A percentile compares a stretch with the other conserved stretches of the same genome.
phyloP scores from a whole-genome alignment of 257 asterid species.

The Lycium barbarum region DNA sequence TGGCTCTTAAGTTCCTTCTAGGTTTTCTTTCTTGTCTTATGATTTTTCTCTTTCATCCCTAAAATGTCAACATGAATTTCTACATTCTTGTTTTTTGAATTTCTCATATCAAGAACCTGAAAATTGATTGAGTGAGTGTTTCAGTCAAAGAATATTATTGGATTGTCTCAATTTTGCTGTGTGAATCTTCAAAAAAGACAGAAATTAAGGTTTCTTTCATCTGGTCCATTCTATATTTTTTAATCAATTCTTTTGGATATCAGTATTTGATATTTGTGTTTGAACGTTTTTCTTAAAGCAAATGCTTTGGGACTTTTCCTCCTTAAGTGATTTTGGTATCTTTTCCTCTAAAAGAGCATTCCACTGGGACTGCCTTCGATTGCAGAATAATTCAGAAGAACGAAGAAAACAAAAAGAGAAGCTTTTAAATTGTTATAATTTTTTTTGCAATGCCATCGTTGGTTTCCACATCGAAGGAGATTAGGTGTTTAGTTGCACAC shows the following conservation, averaged over 20 bases:
- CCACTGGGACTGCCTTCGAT: too few species aligned
- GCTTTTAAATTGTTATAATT: too few species aligned
- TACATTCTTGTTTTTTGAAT: slow-evolving; percentile 18
- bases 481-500: too few species aligned
- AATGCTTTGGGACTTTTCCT: slow-evolving; percentile 56
- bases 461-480: too few species aligned
- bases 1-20: slow-evolving; percentile 38
- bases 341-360: too few species aligned
- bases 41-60: slow-evolving; percentile 16
- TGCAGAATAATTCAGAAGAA: too few species aligned
- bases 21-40: slow-evolving; percentile 27
- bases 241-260: slow-evolving; percentile 35
- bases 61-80: slow-evolving; percentile 1
- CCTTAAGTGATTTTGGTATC: slow-evolving; percentile 34
- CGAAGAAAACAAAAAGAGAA: too few species aligned
- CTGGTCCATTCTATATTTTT: slow-evolving; percentile 37
- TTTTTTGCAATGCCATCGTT: too few species aligned
- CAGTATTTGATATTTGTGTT: slow-evolving; percentile 46
- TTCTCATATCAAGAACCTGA: not conserved
- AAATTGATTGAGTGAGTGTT: slow-evolving; percentile 21
- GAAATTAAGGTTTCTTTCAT: slow-evolving; percentile 62
- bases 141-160: slow-evolving; percentile 1
- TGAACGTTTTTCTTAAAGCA: slow-evolving; percentile 55
- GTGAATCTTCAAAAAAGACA: slow-evolving; percentile 38
- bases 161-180: slow-evolving; percentile 4